Evolutionary conservation across 2,329 filamentous ascomycete species (phyloP), one percentile per base, ranked within the genome.

Genomic region (Venturia aucupariae): DNA sequence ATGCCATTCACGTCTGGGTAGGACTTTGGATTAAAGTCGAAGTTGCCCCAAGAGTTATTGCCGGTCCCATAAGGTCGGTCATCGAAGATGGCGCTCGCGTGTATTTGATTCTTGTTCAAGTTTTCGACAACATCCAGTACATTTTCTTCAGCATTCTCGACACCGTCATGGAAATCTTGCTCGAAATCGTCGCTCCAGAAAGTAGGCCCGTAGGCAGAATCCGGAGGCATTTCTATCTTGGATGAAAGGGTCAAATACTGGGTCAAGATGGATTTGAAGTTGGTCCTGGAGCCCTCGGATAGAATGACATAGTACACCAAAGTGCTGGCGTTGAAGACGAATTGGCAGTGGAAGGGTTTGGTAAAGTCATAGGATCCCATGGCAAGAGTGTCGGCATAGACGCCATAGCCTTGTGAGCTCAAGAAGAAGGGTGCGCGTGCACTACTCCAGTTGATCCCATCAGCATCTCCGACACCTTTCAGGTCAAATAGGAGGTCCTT

Each of bases 101-200:
- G 68, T 64, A 75, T 76, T 60, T 71, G 67, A 54, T 71, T 68
- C 24, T 69, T 62, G 57, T 71, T 70, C 2, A 75, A 67, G 62
- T 74, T 72, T 61, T 74, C 68, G 24, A 72, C 67, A 2, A 75
- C 71, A 65, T 75, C 73, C 60, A 72, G 71, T 64, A 72, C 72
- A 63, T 75, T 75, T 63, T 73, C 72, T 60, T 73, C 67, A 0
- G 72, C 72, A 66, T 73, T 75, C 17, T 64, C 65, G 0, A 75
- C 72, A 42, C 63, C 66, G 8, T 68, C 71, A 63, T 74, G 71
- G 64, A 75, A 74, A 63, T 75, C 73, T 55, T 69, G 66, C 30
- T 72, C 70, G 64, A 74, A 74, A 54, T 75, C 69, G 67, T 75
- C 73, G 32, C 68, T 71, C 72, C 71, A 76, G 65, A 76, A 74